These are phyloP conservation scores for Colletotrichum tanaceti DNA, from an alignment of 2,329 filamentous ascomycete species.

Conservation along the genomic window DNA sequence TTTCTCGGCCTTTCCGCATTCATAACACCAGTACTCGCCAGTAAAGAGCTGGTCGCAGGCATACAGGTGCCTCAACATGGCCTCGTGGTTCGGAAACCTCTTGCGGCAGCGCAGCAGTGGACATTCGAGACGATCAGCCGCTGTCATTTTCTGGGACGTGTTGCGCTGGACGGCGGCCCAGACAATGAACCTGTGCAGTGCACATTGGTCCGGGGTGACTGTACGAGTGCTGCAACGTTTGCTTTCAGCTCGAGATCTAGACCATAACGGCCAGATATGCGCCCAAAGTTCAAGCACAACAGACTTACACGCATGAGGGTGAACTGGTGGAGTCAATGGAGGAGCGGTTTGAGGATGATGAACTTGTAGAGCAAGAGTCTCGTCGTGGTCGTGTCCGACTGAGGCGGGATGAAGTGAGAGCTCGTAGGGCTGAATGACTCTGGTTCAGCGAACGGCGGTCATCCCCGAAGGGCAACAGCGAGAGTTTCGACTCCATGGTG, in stretches of 20 bases:
- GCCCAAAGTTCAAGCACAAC: slow-evolving; percentile 9
- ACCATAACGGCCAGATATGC: neutral
- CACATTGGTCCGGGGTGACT: slow-evolving; percentile 61
- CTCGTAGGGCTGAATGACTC: slow-evolving; percentile 49
- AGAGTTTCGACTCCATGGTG: slow-evolving; percentile 49
- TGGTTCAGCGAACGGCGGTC: slow-evolving; percentile 44
- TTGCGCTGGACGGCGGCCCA: slow-evolving; percentile 69
- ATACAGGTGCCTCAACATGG: slow-evolving; percentile 65
- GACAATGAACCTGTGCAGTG: slow-evolving; percentile 65
- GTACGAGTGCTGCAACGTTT: slow-evolving; percentile 55
- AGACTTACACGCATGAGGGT: slow-evolving; percentile 51
- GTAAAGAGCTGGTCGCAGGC: slow-evolving; percentile 59
- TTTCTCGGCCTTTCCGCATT: slow-evolving; percentile 63
- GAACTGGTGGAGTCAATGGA: slow-evolving; percentile 43
- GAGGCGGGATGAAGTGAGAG: slow-evolving; percentile 49
- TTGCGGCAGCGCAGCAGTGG: slow-evolving; percentile 64
- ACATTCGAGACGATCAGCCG: slow-evolving; percentile 62
- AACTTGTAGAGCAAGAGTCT: slow-evolving; percentile 46
- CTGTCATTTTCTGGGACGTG: slow-evolving; percentile 58
- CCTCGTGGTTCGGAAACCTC: slow-evolving; percentile 63
- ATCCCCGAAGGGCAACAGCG: slow-evolving; percentile 44
- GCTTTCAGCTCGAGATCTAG: slow-evolving; percentile 11
- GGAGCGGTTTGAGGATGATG: slow-evolving; percentile 43
- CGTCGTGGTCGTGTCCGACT: slow-evolving; percentile 48
- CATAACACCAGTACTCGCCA: slow-evolving; percentile 68